A percentile compares a stretch with the other conserved stretches of the same genome.
phyloP scores from a whole-genome alignment of 2,329 filamentous ascomycete genomes.

The Fusarium pseudograminearum region DNA sequence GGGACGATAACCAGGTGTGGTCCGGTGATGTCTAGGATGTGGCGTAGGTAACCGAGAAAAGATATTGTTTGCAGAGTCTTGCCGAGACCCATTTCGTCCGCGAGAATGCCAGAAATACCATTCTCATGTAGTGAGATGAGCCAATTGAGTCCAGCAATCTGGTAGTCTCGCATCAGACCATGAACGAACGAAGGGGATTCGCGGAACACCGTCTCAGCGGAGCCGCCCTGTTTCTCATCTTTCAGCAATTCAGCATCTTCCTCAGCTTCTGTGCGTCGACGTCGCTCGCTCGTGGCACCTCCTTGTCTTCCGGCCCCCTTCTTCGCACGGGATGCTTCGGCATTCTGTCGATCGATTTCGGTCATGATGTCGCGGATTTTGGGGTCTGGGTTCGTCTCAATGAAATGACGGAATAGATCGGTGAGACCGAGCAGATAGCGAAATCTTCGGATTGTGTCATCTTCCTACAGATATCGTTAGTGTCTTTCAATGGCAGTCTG shows the following conservation, averaged over 20 bases:
- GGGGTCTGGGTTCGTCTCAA: conserved; percentile 96
- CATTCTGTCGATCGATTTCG: conserved; percentile 94
- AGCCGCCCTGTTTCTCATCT: conserved; percentile 89
- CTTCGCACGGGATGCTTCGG: conserved; percentile 76
- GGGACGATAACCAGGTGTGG: conserved; percentile 93
- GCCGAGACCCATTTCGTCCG: conserved; percentile 98
- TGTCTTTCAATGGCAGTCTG: conserved; percentile 13
- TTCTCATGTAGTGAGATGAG: conserved; percentile 98
- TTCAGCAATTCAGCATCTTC: conserved; percentile 90
- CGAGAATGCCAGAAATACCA: conserved; percentile 96
- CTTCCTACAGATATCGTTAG: conserved; percentile 70
- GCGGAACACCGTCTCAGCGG: conserved; percentile 89
- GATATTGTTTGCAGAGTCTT: conserved; percentile 98
- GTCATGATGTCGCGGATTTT: conserved; percentile 93
- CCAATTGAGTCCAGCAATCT: conserved; percentile 96
- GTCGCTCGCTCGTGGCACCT: conserved; percentile 81
- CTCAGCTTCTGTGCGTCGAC: conserved; percentile 93
- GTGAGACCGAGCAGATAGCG: conserved; percentile 94
- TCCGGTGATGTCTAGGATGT: conserved; percentile 88
- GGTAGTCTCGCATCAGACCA: conserved; percentile 94
- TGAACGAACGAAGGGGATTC: conserved; percentile 93
- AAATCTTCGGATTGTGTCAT: conserved; percentile 94
- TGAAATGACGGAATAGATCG: conserved; percentile 98
- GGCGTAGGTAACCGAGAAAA: conserved; percentile 93
- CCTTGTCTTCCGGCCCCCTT: conserved; percentile 84